Evolutionary conservation across 495 filamentous ascomycete genomes (phyloP), one percentile per base, ranked within the genome.

Genomic region (Penicillium silybi): DNA sequence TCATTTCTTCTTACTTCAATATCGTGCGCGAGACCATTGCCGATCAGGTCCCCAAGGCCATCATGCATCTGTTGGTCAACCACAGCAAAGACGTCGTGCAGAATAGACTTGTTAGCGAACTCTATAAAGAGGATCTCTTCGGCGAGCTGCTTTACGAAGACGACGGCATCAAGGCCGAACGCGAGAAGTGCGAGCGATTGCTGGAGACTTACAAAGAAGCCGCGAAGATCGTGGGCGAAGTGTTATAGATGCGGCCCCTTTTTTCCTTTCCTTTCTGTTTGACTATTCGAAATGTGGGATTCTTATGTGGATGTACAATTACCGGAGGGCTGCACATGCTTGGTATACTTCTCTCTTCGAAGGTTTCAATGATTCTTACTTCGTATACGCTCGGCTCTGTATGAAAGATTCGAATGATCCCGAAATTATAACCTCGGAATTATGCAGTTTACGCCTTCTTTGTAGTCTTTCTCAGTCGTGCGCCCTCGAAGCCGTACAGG

Each of bases 31-130:
- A 98, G 65, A 90, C 88, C 34, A 96, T 97, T 58, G 92, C 92
- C 20, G 93, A 98, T 63, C 92, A 97, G 69, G 95, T 98, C 17
- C 93, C 93, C 42, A 98, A 98, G 73, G 93, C 93, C 1, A 87
- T 98, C 59, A 98, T 98, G 93, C 93, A 98, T 63, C 85, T 98
- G 10, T 83, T 98, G 41, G 93, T 98, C 58, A 97, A 98, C 70
- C 88, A 95, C 72, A 93, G 88, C 68, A 98, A 97, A 67, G 93
- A 98, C 55, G 92, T 89, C 4, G 90, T 98, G 26, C 93, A 98
- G 69, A 98, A 98, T 67, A 81, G 93, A 34, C 82, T 98, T 10
- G 93, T 98, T 35, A 96, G 88, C 62, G 89, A 97, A 64, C 79
- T 98, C 23, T 98, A 98, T 73, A 90, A 88, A 67, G 93, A 98